phyloP scores from a whole-genome alignment of 2,329 filamentous ascomycete species.

The Penicillium sp. region DNA sequence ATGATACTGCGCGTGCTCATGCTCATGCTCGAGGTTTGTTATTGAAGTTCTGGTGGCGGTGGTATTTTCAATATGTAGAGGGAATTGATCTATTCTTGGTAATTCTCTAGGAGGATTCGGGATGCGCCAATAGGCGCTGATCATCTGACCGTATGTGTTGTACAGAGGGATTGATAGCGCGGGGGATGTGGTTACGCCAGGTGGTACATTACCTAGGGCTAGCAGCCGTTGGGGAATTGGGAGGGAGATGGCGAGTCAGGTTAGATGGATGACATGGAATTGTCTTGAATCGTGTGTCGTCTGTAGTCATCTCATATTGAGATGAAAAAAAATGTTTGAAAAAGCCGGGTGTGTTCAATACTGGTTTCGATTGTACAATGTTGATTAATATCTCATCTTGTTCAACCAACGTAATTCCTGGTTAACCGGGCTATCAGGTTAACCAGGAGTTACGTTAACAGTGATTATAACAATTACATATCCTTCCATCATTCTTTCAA shows the following conservation, averaged over 20 bases:
- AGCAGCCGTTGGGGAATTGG: too few relatives aligned
- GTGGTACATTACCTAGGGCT: too few relatives aligned
- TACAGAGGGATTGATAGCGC: background rate
- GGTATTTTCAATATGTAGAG: too few relatives aligned
- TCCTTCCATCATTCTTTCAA: too few relatives aligned
- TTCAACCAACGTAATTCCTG: too few relatives aligned
- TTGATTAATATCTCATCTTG: background rate
- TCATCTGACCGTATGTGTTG: background rate
- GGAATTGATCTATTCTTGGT: background rate
- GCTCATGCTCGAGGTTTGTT: too few relatives aligned
- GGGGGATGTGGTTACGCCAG: constrained; percentile 4
- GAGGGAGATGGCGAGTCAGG: background rate
- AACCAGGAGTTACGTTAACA: too few relatives aligned
- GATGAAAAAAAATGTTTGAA: too few relatives aligned
- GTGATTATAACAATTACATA: too few relatives aligned
- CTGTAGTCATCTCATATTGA: too few relatives aligned
- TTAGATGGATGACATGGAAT: background rate
- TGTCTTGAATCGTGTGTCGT: background rate
- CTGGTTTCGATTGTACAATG: background rate
- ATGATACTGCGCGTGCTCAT: background rate
- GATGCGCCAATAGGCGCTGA: background rate
- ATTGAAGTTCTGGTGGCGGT: background rate
- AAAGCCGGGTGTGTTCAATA: too few relatives aligned
- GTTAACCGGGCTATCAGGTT: too few relatives aligned
- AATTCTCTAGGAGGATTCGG: background rate